phyloP scores from a whole-genome alignment of 495 filamentous ascomycete species.

The Talaromyces liani region DNA sequence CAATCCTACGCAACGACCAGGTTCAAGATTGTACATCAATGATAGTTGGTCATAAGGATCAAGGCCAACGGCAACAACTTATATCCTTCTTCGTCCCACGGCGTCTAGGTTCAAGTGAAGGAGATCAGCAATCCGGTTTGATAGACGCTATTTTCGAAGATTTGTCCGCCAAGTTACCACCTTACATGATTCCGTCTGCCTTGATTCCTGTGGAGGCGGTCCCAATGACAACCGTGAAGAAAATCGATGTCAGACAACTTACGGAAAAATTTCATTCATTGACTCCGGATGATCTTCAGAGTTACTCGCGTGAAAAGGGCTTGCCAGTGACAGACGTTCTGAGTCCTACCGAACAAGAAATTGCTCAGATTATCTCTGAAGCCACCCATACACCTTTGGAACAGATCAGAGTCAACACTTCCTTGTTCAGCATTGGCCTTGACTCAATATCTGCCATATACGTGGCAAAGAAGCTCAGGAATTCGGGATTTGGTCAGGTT shows the following conservation, averaged over 20 bases:
- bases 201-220: conserved; percentile 59
- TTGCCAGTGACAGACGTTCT: conserved; percentile 21
- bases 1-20: conserved; percentile 31
- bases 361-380: conserved; percentile 43
- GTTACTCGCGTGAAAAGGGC: conserved; percentile 15
- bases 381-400: conserved; percentile 36
- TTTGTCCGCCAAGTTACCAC: conserved; percentile 39
- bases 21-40: conserved; percentile 49
- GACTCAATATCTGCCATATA: conserved; percentile 78
- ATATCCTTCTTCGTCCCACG: conserved; percentile 52
- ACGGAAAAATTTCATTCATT: conserved; percentile 20
- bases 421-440: conserved; percentile 59
- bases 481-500: conserved; percentile 31
- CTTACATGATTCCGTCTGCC: conserved; percentile 62
- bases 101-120: conserved; percentile 3
- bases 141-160: conserved; percentile 31
- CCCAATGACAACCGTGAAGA: conserved; percentile 57
- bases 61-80: conserved; percentile 35
- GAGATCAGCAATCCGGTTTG: conserved; percentile 2
- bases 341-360: conserved; percentile 28
- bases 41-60: conserved; percentile 23
- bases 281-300: conserved; percentile 15
- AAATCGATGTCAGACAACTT: conserved; percentile 49
- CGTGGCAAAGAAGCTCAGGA: conserved; percentile 45
- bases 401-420: conserved; percentile 39